Evolutionary conservation across 1,139 yeast species (phyloP).

Genomic region (Lodderomyces beijingensis): DNA sequence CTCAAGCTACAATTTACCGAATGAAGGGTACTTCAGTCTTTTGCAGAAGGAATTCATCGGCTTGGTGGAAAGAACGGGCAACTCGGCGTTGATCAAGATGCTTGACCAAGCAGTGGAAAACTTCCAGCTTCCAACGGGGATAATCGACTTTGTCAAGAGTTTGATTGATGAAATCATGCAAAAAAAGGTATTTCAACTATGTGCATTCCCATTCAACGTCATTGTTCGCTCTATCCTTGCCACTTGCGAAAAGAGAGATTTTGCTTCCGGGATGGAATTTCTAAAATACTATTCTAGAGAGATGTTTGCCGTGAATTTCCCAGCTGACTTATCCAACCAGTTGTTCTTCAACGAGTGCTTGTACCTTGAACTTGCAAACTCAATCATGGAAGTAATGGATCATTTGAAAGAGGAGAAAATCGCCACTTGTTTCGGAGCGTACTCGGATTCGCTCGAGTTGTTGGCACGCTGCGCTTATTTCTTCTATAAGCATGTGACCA

Average conservation of each 20-base stretch:
- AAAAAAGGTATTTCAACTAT: slow-evolving; percentile 14
- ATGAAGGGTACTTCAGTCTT: slow-evolving; percentile 7
- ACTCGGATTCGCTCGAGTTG: slow-evolving; percentile 3
- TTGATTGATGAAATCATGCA: slow-evolving; percentile 9
- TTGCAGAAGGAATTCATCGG: slow-evolving; percentile 7
- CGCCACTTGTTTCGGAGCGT: slow-evolving; percentile 5
- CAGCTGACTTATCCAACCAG: slow-evolving; percentile 13
- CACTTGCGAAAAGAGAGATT: slow-evolving; percentile 1
- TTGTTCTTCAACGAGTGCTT: slow-evolving; percentile 8
- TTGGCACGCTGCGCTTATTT: slow-evolving; percentile 9
- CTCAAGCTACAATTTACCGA: slow-evolving; percentile 4
- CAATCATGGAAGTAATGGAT: slow-evolving; percentile 3
- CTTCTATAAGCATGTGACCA: slow-evolving; percentile 11
- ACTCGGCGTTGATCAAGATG: slow-evolving; percentile 5
- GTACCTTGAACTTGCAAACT: slow-evolving; percentile 9
- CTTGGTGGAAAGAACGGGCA: slow-evolving; percentile 5
- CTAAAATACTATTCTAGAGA: slow-evolving; percentile 9
- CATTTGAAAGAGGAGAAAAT: slow-evolving; percentile 1
- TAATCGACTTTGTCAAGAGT: slow-evolving; percentile 5
- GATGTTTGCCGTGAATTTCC: slow-evolving; percentile 14
- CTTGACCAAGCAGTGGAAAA: slow-evolving; percentile 5
- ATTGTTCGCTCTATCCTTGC: slow-evolving; percentile 6
- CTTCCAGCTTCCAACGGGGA: slow-evolving; percentile 4
- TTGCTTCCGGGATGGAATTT: slow-evolving; percentile 2
- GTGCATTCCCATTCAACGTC: slow-evolving; percentile 17